Conservation (phyloP, 2,329 filamentous ascomycete genomes). For the Penicillium corylophilum region DNA sequence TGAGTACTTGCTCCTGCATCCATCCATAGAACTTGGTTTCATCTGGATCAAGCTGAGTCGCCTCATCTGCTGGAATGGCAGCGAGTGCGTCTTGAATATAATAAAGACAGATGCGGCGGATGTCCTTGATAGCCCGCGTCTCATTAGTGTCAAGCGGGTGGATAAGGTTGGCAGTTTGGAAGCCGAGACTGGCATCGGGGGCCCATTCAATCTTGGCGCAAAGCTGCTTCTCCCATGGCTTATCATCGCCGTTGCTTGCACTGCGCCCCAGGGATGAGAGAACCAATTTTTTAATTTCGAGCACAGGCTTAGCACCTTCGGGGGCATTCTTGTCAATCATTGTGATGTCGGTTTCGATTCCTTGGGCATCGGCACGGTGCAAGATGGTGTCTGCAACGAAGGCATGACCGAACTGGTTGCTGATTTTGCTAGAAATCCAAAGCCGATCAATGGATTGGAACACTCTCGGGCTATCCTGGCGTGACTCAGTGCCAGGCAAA, state of each 20-base stretch:
- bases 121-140: neutral
- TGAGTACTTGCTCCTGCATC: constrained; percentile 2
- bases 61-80: neutral
- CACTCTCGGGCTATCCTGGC: neutral
- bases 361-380: no score
- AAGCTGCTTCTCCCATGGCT: neutral
- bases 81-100: constrained; percentile 1
- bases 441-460: constrained; percentile 1
- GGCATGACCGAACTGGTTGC: neutral
- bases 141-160: neutral
- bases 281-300: no score
- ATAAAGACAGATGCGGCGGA: neutral
- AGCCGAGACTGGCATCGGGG: neutral
- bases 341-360: no score
- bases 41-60: neutral
- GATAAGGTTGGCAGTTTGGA: neutral
- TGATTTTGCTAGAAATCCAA: constrained; percentile 5
- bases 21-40: constrained; percentile 1
- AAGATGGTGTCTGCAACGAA: neutral
- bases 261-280: no score
- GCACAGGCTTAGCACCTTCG: no score
- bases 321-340: no score
- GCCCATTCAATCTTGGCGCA: neutral
- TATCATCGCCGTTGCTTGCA: neutral
- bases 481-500: neutral